Conservation (phyloP, 495 filamentous ascomycete species). For the Clavariopsis aquatica region DNA sequence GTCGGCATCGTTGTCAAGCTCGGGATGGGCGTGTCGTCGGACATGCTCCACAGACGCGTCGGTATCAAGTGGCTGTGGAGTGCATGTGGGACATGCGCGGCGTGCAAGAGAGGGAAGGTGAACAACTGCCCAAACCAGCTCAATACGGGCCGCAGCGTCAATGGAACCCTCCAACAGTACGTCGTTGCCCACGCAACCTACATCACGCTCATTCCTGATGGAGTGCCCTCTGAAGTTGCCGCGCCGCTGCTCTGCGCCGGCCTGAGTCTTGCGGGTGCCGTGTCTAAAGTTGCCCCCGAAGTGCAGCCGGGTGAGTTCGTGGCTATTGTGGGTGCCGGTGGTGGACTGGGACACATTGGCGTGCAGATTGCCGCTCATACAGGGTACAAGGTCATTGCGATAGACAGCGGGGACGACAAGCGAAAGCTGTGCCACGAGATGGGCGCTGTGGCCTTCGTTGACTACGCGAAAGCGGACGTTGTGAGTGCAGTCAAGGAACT, state of each 20-base stretch:
- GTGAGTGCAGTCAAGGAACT: slow-evolving; percentile 20
- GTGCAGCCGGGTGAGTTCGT: slow-evolving; percentile 70
- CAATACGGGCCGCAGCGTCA: slow-evolving; percentile 84
- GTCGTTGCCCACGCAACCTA: slow-evolving; percentile 81
- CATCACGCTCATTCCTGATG: slow-evolving; percentile 76
- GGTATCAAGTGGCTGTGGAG: slow-evolving; percentile 51
- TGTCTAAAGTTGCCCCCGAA: slow-evolving; percentile 22
- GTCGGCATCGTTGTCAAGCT: slow-evolving; percentile 80
- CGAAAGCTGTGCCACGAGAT: slow-evolving; percentile 77
- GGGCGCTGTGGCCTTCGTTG: slow-evolving; percentile 71
- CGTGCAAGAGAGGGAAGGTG: slow-evolving; percentile 69
- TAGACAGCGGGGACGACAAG: slow-evolving; percentile 79
- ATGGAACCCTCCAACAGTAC: slow-evolving; percentile 91
- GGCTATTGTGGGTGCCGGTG: slow-evolving; percentile 84
- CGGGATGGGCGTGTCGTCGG: slow-evolving; percentile 67
- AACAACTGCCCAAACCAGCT: slow-evolving; percentile 66
- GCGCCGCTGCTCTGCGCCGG: slow-evolving; percentile 87
- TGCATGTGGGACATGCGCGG: slow-evolving; percentile 24
- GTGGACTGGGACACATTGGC: slow-evolving; percentile 79
- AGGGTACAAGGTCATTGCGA: slow-evolving; percentile 74
- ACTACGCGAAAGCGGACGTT: slow-evolving; percentile 64
- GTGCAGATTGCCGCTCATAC: slow-evolving; percentile 81
- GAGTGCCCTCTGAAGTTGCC: slow-evolving; percentile 58
- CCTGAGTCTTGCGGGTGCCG: slow-evolving; percentile 73
- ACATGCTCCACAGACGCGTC: slow-evolving; percentile 74